Conservation (phyloP, 2,329 filamentous ascomycete species). For the Camptophora hylomeconis region DNA sequence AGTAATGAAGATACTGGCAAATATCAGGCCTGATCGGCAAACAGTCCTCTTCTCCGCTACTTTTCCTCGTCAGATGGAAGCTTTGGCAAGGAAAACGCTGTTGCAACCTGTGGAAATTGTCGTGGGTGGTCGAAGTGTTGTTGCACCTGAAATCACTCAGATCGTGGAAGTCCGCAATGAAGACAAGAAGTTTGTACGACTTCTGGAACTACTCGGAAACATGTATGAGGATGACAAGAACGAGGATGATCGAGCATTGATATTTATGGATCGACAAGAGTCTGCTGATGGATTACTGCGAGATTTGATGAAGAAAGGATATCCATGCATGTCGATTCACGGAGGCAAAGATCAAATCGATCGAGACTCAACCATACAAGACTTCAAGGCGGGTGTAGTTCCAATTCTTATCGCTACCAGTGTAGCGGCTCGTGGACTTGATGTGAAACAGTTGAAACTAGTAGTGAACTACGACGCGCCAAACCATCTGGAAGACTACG, state of each 20-base stretch:
- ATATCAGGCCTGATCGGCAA: constrained; percentile 82
- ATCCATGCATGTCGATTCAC: constrained; percentile 86
- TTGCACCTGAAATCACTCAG: constrained; percentile 67
- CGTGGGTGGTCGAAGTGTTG: constrained; percentile 69
- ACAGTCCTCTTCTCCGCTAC: constrained; percentile 95
- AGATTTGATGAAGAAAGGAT: constrained; percentile 70
- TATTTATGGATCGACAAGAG: constrained; percentile 88
- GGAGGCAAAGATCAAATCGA: constrained; percentile 90
- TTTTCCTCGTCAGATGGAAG: constrained; percentile 86
- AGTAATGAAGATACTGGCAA: constrained; percentile 89
- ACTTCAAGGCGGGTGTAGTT: constrained; percentile 84
- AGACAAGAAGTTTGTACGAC: constrained; percentile 66
- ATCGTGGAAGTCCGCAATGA: constrained; percentile 79
- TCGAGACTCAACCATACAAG: constrained; percentile 78
- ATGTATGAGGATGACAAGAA: constrained; percentile 61
- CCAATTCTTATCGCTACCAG: constrained; percentile 90
- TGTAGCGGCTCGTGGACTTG: constrained; percentile 83
- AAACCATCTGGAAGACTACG: constrained; percentile 92
- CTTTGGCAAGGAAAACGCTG: constrained; percentile 76
- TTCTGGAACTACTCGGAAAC: constrained; percentile 77
- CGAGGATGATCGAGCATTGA: constrained; percentile 76
- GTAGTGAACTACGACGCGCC: constrained; percentile 93
- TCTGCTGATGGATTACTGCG: constrained; percentile 69
- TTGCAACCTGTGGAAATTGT: constrained; percentile 79
- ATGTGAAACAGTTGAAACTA: constrained; percentile 90